Conservation (phyloP, 192 early-diverging fungal species). For the Podila horticola region DNA sequence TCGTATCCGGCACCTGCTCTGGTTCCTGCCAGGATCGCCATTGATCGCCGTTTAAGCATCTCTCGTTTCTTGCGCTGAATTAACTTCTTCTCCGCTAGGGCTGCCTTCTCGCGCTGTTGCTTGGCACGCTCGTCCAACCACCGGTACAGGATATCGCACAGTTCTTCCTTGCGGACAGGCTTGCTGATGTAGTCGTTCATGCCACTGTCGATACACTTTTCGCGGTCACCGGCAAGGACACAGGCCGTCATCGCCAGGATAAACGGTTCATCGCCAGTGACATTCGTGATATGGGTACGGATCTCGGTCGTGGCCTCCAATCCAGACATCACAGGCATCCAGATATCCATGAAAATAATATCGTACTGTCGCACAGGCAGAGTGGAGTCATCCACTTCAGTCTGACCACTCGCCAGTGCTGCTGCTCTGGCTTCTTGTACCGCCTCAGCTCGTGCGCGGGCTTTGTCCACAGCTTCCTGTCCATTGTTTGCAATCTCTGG, state of each 20-base stretch:
- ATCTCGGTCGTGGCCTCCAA: conserved; percentile 45
- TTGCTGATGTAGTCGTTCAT: conserved; percentile 65
- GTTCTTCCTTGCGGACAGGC: conserved; percentile 59
- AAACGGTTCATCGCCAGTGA: conserved; percentile 25
- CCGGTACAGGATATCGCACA: conserved; percentile 24
- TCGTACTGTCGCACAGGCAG: conserved; percentile 37
- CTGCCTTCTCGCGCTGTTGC: conserved; percentile 7
- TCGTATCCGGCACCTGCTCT: not conserved
- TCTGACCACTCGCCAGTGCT: not conserved
- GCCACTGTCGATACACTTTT: conserved; percentile 53
- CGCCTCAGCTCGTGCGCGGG: conserved; percentile 29
- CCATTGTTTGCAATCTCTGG: conserved; percentile 51
- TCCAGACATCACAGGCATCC: conserved; percentile 53
- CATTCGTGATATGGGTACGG: conserved; percentile 15
- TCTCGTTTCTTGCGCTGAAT: conserved; percentile 26
- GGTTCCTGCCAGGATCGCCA: conserved; percentile 24
- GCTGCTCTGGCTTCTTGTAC: not conserved
- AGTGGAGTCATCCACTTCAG: not conserved
- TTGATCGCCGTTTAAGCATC: conserved; percentile 25
- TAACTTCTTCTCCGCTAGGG: conserved; percentile 7
- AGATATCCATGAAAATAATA: conserved; percentile 54
- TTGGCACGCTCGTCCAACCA: conserved; percentile 38
- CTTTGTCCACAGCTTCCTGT: conserved; percentile 51
- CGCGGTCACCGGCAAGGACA: conserved; percentile 49
- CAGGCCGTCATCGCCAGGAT: conserved; percentile 48